phyloP scores from a whole-genome alignment of 768 basidiomycete species.

The Suillus subluteus region DNA sequence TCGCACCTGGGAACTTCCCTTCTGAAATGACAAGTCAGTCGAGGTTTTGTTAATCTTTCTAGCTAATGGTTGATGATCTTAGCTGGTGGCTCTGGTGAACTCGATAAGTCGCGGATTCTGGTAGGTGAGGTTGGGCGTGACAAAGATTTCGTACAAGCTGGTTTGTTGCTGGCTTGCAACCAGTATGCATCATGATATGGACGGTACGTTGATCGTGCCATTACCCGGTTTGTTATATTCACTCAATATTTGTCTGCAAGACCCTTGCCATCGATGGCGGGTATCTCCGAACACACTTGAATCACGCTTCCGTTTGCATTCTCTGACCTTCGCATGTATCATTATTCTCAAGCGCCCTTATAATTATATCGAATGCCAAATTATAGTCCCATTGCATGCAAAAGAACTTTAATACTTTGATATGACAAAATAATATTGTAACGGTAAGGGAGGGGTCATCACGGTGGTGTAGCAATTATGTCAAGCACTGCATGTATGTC shows the following conservation, averaged over 20 bases:
- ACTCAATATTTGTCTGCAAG: slow-evolving; percentile 12
- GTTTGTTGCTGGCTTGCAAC: slow-evolving; percentile 28
- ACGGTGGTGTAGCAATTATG: not conserved
- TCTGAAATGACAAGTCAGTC: slow-evolving; percentile 35
- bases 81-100: slow-evolving; percentile 28
- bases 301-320: not conserved
- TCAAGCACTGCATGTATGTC: not conserved
- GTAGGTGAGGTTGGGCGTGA: slow-evolving; percentile 34
- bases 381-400: not conserved
- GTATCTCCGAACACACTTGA: slow-evolving; percentile 32
- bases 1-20: slow-evolving; percentile 41
- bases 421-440: not conserved
- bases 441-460: not conserved
- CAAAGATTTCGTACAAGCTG: slow-evolving; percentile 39
- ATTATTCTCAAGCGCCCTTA: not conserved
- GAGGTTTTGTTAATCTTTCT: not conserved
- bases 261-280: slow-evolving; percentile 30
- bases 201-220: slow-evolving; percentile 23
- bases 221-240: not conserved
- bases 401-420: not conserved
- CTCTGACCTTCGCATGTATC: not conserved
- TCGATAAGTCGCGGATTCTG: slow-evolving; percentile 37
- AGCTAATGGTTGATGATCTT: not conserved
- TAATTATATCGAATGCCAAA: not conserved
- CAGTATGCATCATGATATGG: slow-evolving; percentile 35